Conservation (phyloP, 164 flowering plant genomes). For the Taxillus chinensis region DNA sequence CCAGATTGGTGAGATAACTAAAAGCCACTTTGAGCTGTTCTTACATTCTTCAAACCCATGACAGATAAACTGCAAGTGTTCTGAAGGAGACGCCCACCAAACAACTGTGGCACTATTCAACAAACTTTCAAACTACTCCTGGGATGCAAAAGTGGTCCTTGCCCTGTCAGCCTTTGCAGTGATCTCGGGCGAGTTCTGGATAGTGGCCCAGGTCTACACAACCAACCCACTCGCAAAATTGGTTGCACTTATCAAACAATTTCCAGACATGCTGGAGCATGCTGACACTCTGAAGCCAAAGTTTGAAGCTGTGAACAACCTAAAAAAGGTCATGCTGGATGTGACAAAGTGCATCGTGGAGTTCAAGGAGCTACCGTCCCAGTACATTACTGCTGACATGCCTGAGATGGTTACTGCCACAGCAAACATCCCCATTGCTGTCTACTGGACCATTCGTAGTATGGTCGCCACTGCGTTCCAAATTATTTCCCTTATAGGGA, state of each 20-base stretch:
- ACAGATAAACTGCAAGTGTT: conserved; percentile 36
- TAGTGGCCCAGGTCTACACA: conserved; percentile 36
- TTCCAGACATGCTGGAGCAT: conserved; percentile 45
- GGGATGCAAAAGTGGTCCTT: conserved; percentile 60
- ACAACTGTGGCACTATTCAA: conserved; percentile 25
- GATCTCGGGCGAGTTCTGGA: conserved; percentile 53
- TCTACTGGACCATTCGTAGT: conserved; percentile 54
- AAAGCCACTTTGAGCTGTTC: no score
- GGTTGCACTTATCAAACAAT: conserved; percentile 36
- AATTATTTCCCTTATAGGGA: conserved; percentile 31
- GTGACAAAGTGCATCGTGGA: conserved; percentile 47
- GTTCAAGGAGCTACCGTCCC: conserved; percentile 43
- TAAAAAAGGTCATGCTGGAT: conserved; percentile 32
- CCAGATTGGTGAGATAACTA: no score
- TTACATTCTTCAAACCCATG: no score
- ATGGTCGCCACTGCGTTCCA: conserved; percentile 43
- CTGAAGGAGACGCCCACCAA: conserved; percentile 28
- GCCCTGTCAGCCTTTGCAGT: conserved; percentile 52
- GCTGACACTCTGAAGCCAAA: conserved; percentile 26
- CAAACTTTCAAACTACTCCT: conserved; percentile 28
- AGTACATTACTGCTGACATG: conserved; percentile 29
- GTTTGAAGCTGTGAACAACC: conserved; percentile 33
- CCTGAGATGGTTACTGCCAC: conserved; percentile 23
- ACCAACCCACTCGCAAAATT: conserved; percentile 50
- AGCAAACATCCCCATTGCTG: conserved; percentile 43